phyloP scores from a whole-genome alignment of 2,329 filamentous ascomycete genomes.

The Alternaria alternata region DNA sequence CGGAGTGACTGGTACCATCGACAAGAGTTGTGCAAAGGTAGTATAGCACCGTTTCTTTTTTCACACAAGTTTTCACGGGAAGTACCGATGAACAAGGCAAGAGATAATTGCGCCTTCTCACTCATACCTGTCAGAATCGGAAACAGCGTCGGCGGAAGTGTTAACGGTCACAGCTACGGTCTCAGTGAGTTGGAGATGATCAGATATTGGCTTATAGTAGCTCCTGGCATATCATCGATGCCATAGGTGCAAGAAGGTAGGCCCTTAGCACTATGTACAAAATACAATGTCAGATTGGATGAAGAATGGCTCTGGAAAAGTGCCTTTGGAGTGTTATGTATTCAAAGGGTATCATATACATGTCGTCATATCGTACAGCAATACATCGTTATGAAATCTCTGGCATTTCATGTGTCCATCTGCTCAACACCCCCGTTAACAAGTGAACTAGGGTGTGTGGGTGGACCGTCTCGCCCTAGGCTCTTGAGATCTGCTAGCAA shows the following conservation, averaged over 20 bases:
- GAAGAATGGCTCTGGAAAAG: not conserved
- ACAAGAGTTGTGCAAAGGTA: not conserved
- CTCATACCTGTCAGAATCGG: too few species aligned
- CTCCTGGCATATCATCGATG: not conserved
- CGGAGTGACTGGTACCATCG: not conserved
- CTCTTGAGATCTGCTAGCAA: slow-evolving; percentile 41
- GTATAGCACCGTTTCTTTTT: not conserved
- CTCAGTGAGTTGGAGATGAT: not conserved
- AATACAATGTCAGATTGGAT: not conserved
- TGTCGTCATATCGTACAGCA: slow-evolving; percentile 8
- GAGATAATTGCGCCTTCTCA: not conserved
- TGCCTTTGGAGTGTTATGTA: not conserved
- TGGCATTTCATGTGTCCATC: not conserved
- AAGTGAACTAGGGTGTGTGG: slow-evolving; percentile 42
- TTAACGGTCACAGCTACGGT: not conserved
- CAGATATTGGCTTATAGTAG: not conserved
- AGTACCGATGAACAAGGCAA: not conserved
- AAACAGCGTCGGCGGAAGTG: not conserved
- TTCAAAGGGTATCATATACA: slow-evolving; percentile 10
- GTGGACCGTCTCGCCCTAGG: slow-evolving; percentile 45
- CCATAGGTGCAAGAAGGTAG: not conserved
- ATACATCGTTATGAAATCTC: not conserved
- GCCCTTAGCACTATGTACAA: not conserved
- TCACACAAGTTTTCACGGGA: not conserved
- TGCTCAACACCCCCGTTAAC: slow-evolving; percentile 13